phyloP scores from a whole-genome alignment of 257 asterid species.

The Ballota nigra region DNA sequence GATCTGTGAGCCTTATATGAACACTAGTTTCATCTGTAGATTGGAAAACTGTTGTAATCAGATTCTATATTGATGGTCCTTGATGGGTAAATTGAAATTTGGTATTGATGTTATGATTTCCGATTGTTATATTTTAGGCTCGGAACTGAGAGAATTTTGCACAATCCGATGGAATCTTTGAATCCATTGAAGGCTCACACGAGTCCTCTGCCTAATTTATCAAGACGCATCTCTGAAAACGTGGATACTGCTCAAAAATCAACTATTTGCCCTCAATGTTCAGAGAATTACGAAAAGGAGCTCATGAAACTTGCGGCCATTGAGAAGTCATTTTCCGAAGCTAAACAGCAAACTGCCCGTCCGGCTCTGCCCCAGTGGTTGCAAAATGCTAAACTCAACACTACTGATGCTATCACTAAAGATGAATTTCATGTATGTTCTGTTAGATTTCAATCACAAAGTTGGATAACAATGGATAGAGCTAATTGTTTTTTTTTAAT shows the following conservation, averaged over 20 bases:
- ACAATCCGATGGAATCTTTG: slow-evolving; percentile 43
- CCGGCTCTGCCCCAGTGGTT: slow-evolving; percentile 78
- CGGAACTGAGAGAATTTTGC: slow-evolving; percentile 52
- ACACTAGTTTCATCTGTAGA: neutral
- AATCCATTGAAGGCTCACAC: slow-evolving; percentile 44
- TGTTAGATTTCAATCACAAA: neutral
- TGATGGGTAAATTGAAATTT: neutral
- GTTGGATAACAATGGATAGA: neutral
- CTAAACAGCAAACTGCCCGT: slow-evolving; percentile 37
- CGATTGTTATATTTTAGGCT: slow-evolving; percentile 41
- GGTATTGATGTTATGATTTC: neutral
- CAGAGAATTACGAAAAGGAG: slow-evolving; percentile 57
- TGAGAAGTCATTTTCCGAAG: slow-evolving; percentile 57
- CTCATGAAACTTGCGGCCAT: slow-evolving; percentile 47
- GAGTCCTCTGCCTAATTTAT: slow-evolving; percentile 28
- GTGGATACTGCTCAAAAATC: slow-evolving; percentile 37
- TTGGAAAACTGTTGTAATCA: neutral
- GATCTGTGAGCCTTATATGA: neutral
- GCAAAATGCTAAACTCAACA: slow-evolving; percentile 60
- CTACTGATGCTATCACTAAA: slow-evolving; percentile 36
- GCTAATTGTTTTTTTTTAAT: neutral
- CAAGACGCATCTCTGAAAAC: slow-evolving; percentile 41
- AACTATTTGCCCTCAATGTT: slow-evolving; percentile 56
- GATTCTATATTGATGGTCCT: neutral
- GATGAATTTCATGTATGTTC: slow-evolving; percentile 48